phyloP scores from a whole-genome alignment of 2,329 filamentous ascomycete species.

The Aotearoamyces nothofagi region DNA sequence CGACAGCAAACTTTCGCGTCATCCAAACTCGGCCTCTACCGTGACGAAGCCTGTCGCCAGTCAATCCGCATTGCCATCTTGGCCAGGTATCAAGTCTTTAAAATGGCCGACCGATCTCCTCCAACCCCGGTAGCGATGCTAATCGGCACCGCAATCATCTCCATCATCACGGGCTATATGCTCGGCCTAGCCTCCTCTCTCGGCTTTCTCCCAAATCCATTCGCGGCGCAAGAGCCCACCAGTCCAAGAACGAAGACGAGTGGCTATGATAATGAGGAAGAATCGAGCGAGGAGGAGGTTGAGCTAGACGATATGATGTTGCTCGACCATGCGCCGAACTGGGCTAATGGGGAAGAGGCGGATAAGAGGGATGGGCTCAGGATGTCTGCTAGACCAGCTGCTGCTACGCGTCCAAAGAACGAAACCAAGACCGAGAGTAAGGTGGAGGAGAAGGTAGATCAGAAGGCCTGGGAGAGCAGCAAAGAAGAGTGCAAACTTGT shows the following conservation, averaged over 20 bases:
- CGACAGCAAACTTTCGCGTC: no score
- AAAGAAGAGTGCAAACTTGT: constrained; percentile 89
- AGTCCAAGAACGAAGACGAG: constrained; percentile 27
- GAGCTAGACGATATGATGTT: constrained; percentile 33
- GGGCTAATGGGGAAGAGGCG: constrained; percentile 44
- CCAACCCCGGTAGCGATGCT: constrained; percentile 34
- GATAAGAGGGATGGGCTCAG: constrained; percentile 42
- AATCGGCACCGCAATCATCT: constrained; percentile 58
- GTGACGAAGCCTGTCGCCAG: no score
- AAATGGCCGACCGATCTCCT: constrained; percentile 16
- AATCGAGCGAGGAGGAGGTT: constrained; percentile 55
- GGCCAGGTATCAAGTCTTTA: no score
- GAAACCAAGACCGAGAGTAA: constrained; percentile 28
- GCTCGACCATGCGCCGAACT: constrained; percentile 53
- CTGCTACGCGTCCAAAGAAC: constrained; percentile 9
- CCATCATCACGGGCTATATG: constrained; percentile 64
- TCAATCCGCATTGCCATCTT: no score
- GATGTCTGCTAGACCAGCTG: constrained; percentile 5
- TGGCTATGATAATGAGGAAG: constrained; percentile 42
- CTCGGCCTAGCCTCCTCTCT: constrained; percentile 59
- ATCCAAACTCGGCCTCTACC: no score
- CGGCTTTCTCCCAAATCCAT: constrained; percentile 51
- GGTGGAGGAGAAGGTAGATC: constrained; percentile 22
- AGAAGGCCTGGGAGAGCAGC: constrained; percentile 19
- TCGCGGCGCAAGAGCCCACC: constrained; percentile 18